Percentiles rank a stretch among this genome's conserved stretches.
Conservation (phyloP, 768 basidiomycete genomes). For the Coprinopsis sp. region DNA sequence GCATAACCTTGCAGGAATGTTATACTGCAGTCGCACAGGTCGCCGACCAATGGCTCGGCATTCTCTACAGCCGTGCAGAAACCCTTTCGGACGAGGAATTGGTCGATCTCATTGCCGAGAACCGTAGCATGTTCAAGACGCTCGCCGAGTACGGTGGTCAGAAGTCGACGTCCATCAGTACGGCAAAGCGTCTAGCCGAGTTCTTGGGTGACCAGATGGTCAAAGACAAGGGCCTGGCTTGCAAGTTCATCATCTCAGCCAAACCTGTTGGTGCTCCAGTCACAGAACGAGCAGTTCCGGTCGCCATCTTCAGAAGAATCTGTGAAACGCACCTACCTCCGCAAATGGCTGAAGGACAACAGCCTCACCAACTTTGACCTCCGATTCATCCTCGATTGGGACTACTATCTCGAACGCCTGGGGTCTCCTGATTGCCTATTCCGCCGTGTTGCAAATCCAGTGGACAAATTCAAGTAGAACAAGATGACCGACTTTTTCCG, state of each 20-base stretch:
- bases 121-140: slow-evolving; percentile 96
- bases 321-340: slow-evolving; percentile 84
- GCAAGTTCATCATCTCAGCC: slow-evolving; percentile 97
- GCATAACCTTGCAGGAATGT: slow-evolving; percentile 90
- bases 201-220: slow-evolving; percentile 99
- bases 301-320: slow-evolving; percentile 94
- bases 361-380: slow-evolving; percentile 86
- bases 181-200: slow-evolving; percentile 90
- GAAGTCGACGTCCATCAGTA: slow-evolving; percentile 98
- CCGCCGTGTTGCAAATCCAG: slow-evolving; percentile 78
- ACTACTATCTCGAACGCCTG: slow-evolving; percentile 95
- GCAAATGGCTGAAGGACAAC: slow-evolving; percentile 96
- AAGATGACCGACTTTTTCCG: slow-evolving; percentile 95
- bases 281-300: slow-evolving; percentile 93
- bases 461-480: slow-evolving; percentile 98
- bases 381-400: slow-evolving; percentile 94
- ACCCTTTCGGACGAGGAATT: slow-evolving; percentile 86
- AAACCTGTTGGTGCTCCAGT: slow-evolving; percentile 91
- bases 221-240: slow-evolving; percentile 97
- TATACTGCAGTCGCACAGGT: slow-evolving; percentile 91
- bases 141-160: slow-evolving; percentile 93
- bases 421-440: slow-evolving; percentile 98
- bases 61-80: slow-evolving; percentile 84
- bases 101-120: slow-evolving; percentile 97
- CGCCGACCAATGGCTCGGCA: slow-evolving; percentile 96